Base-by-base conservation (phyloP, 805 yeast species). In the Nakazawaea wickerhamii region DNA sequence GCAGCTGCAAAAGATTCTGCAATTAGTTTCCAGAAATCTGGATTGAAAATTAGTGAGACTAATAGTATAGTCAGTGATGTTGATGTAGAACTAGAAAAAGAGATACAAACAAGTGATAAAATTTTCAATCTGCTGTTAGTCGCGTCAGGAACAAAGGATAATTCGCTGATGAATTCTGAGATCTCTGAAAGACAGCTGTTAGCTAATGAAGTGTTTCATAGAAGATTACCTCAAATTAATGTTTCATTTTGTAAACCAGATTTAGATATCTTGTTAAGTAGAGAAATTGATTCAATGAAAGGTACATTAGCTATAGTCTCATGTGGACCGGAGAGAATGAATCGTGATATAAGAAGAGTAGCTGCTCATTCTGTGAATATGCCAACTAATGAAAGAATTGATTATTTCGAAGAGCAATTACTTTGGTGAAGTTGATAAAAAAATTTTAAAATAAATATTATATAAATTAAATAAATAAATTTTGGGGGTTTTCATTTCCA, bases 351-450 rank as follows among this genome's bases (percentile, higher is more conserved):
- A 15, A 52, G 69, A 20, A 44, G 50, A 5, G 61, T 61, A 1
- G 58, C 61, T 14, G 59, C 60, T 1, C 47, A 52, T 36, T 55
- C 63, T 39, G 48, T 63, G 20, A 52, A 50, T 33, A 46, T 46
- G 3, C 45, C 54, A 13, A 26, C 3, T 13, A 22, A 31, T 9
- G 49, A 48, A 33, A 54, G 52, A 41, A 57, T 63, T 30, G 68
- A 65, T 42, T 63, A 63, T 37, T 62, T 56, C 46, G 69, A 65
- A 40, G 66, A 65, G 45, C 67, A 64, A 41, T 47, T 64, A 27
- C 48, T 63, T 23, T 64, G 68, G 70, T 62, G 47, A 44, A 18
- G 17, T 14, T 15, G 26, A 11, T 30, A 8, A 11, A 17, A 15
- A 11, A 27, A 36, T 5, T 14, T 27, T 1, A 8, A 36, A 10